Percentiles rank a stretch among this genome's conserved stretches.
phyloP scores from a whole-genome alignment of 306 rosid species.

The Prinsepia uniflora region DNA sequence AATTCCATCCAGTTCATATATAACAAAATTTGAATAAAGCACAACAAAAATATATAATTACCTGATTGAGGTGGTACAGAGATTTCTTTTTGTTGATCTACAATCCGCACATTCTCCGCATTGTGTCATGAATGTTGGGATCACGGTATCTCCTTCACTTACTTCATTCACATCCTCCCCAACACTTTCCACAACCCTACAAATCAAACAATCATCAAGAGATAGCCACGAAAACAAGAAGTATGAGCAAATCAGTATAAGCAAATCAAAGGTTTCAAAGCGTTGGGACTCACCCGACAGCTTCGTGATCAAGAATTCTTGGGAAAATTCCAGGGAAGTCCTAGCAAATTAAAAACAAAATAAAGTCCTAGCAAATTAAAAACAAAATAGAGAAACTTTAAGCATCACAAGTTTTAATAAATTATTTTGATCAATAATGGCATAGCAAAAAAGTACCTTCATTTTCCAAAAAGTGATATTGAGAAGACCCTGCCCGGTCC shows the following conservation, averaged over 20 bases:
- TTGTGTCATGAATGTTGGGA: constrained; percentile 65
- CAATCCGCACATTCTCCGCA: constrained; percentile 20
- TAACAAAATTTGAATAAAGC: no score
- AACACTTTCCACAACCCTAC: constrained; percentile 76
- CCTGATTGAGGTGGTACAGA: no score
- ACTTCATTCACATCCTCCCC: constrained; percentile 68
- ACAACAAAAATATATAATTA: no score
- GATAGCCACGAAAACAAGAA: background rate
- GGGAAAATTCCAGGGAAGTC: constrained; percentile 59
- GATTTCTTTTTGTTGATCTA: no score
- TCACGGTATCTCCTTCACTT: constrained; percentile 61
- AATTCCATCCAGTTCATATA: no score
- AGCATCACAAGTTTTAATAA: background rate
- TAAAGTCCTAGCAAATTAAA: no score
- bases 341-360: constrained; percentile 28
- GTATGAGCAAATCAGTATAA: no score
- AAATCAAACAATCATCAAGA: background rate
- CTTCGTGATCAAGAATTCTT: constrained; percentile 87
- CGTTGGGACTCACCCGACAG: constrained; percentile 53
- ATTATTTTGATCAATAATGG: background rate
- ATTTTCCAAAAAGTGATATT: constrained; percentile 74
- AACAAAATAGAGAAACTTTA: background rate
- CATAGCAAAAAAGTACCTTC: no score
- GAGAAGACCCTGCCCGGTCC: no score
- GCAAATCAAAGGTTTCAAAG: background rate